Evolutionary conservation across 2,329 filamentous ascomycete genomes (phyloP).

Genomic region (Nigrograna mackinnonii): DNA sequence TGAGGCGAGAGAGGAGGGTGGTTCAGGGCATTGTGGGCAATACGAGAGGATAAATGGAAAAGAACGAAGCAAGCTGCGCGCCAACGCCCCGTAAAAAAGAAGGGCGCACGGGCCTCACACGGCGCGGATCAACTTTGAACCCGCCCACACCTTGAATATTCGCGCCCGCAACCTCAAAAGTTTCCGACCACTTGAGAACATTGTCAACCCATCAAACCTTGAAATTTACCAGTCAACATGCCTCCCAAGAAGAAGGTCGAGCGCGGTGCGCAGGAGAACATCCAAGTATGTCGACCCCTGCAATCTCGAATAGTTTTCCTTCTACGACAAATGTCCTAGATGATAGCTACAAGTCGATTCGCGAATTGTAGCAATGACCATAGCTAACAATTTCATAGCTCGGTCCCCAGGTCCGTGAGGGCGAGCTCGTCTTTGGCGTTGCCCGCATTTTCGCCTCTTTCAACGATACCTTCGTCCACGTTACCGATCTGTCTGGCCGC

Average conservation of each 20-base stretch:
- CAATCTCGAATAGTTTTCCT: not conserved
- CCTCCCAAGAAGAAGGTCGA: conserved; percentile 85
- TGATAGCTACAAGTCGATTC: no score
- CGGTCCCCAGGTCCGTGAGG: conserved; percentile 96
- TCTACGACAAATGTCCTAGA: no score
- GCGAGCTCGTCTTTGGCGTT: conserved; percentile 97
- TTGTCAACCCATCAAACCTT: conserved; percentile 34
- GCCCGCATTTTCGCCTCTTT: conserved; percentile 94
- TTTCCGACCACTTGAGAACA: conserved; percentile 16
- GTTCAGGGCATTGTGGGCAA: conserved; percentile 32
- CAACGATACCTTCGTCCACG: conserved; percentile 76
- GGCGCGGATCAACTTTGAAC: conserved; percentile 12
- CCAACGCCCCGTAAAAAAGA: not conserved
- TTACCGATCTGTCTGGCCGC: conserved; percentile 98
- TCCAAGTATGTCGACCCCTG: conserved; percentile 53
- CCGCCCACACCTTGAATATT: conserved; percentile 8
- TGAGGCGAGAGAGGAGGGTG: conserved; percentile 19
- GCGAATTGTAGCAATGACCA: no score
- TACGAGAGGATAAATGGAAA: conserved; percentile 10
- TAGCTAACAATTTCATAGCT: conserved; percentile 62
- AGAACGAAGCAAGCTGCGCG: not conserved
- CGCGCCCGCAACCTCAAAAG: conserved; percentile 4
- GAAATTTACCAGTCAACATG: conserved; percentile 70
- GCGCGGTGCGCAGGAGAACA: conserved; percentile 88
- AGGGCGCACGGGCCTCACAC: no score